Evolutionary conservation across 495 filamentous ascomycete genomes (phyloP).

Genomic region (Venustampulla echinocandica): DNA sequence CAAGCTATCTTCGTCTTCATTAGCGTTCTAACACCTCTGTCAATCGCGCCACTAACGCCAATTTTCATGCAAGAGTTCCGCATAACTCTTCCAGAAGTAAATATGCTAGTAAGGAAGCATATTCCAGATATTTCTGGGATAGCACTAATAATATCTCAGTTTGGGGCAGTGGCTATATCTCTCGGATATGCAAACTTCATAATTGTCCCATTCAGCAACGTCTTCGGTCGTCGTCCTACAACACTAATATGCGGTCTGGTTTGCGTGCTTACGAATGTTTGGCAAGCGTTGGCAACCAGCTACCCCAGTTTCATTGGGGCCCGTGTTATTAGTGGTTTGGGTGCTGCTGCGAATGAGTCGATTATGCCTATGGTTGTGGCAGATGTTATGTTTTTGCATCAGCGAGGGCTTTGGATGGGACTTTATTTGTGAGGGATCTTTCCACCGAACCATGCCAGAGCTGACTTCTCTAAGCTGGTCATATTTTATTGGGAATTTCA

Average conservation of each 20-base stretch:
- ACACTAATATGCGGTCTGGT: slow-evolving; percentile 45
- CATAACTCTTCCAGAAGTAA: slow-evolving; percentile 11
- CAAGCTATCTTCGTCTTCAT: slow-evolving; percentile 13
- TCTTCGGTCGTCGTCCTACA: slow-evolving; percentile 50
- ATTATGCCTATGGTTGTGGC: slow-evolving; percentile 51
- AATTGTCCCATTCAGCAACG: slow-evolving; percentile 45
- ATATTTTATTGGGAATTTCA: slow-evolving; percentile 12
- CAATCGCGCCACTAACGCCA: slow-evolving; percentile 15
- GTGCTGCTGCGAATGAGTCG: slow-evolving; percentile 45
- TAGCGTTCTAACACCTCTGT: slow-evolving; percentile 8
- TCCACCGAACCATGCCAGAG: no score
- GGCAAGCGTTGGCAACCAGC: slow-evolving; percentile 45
- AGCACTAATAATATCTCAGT: slow-evolving; percentile 5
- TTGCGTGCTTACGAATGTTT: slow-evolving; percentile 47
- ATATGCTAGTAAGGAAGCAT: slow-evolving; percentile 8
- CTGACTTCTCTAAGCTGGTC: slow-evolving; percentile 29
- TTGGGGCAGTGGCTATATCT: slow-evolving; percentile 48
- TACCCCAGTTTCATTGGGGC: slow-evolving; percentile 55
- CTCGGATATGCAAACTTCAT: slow-evolving; percentile 59
- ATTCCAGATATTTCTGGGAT: not conserved
- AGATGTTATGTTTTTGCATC: slow-evolving; percentile 58
- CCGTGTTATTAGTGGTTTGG: slow-evolving; percentile 53
- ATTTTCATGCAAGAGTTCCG: slow-evolving; percentile 16
- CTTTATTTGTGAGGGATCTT: slow-evolving; percentile 45
- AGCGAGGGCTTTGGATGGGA: slow-evolving; percentile 54